Conservation (phyloP, 495 filamentous ascomycete genomes). For the Lasiosphaeria hispida region DNA sequence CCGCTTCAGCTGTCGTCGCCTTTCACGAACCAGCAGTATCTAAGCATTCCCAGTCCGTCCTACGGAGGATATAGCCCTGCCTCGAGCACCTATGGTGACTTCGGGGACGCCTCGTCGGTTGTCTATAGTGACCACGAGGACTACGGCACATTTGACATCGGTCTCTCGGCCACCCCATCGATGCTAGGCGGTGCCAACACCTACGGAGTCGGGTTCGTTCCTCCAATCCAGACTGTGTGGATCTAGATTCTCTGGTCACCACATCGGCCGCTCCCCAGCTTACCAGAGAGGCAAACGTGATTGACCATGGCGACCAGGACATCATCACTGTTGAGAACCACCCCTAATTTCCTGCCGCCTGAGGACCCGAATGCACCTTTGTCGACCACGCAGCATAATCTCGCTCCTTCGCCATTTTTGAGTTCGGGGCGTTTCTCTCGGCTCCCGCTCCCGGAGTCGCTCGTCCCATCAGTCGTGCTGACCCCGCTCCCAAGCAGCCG, state of each 20-base stretch:
- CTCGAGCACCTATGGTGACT: constrained; percentile 54
- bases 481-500: constrained; percentile 29
- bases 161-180: constrained; percentile 35
- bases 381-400: constrained; percentile 19
- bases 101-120: constrained; percentile 48
- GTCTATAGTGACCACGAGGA: constrained; percentile 56
- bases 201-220: constrained; percentile 55
- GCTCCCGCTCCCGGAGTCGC: constrained; percentile 38
- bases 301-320: constrained; percentile 51
- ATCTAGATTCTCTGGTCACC: constrained; percentile 40
- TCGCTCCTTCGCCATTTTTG: constrained; percentile 39
- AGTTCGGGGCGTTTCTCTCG: constrained; percentile 33
- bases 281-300: constrained; percentile 39
- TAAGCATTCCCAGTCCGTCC: constrained; percentile 55
- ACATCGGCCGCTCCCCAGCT: constrained; percentile 34
- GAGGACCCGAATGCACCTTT: constrained; percentile 30
- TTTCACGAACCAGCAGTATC: constrained; percentile 48
- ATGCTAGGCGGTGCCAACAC: constrained; percentile 42
- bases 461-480: constrained; percentile 25
- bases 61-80: constrained; percentile 55
- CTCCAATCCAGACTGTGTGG: constrained; percentile 54
- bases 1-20: constrained; percentile 51
- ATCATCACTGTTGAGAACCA: constrained; percentile 34
- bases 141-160: constrained; percentile 38
- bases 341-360: constrained; percentile 33